phyloP scores from a whole-genome alignment of 225 moss, liverwort and hornwort genomes.

The Ulota crispa region DNA sequence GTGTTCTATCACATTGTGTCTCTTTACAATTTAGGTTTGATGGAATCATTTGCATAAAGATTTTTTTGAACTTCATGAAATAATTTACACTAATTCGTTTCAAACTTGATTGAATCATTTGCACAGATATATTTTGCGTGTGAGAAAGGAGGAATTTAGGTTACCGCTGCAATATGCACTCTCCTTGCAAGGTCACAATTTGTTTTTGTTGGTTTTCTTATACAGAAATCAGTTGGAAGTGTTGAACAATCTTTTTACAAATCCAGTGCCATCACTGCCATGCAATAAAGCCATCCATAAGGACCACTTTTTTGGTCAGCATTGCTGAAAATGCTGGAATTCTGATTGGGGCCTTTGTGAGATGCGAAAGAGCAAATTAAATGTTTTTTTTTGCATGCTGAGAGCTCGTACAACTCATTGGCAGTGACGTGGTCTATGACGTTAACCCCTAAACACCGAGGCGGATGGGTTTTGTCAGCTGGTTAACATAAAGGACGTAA shows the following conservation, averaged over 20 bases:
- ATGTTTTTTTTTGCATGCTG: background rate
- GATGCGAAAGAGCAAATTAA: background rate
- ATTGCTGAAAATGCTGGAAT: background rate
- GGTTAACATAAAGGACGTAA: no score
- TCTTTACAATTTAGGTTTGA: background rate
- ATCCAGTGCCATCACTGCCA: rapidly evolving
- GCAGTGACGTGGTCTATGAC: background rate
- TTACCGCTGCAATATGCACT: background rate
- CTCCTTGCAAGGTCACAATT: background rate
- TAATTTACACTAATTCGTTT: background rate
- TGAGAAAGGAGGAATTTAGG: no score
- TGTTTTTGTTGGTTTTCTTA: background rate
- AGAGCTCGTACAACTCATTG: background rate
- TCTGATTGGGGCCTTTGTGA: background rate
- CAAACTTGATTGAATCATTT: background rate
- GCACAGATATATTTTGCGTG: background rate
- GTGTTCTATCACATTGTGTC: background rate
- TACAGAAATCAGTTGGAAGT: background rate
- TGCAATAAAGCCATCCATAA: background rate
- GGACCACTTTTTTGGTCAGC: background rate
- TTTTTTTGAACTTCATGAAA: no score
- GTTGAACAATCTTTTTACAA: rapidly evolving
- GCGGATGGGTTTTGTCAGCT: no score
- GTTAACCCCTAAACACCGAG: no score
- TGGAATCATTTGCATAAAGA: background rate